phyloP scores from a whole-genome alignment of 805 yeast species.

The Metschnikowia bowlesiae region DNA sequence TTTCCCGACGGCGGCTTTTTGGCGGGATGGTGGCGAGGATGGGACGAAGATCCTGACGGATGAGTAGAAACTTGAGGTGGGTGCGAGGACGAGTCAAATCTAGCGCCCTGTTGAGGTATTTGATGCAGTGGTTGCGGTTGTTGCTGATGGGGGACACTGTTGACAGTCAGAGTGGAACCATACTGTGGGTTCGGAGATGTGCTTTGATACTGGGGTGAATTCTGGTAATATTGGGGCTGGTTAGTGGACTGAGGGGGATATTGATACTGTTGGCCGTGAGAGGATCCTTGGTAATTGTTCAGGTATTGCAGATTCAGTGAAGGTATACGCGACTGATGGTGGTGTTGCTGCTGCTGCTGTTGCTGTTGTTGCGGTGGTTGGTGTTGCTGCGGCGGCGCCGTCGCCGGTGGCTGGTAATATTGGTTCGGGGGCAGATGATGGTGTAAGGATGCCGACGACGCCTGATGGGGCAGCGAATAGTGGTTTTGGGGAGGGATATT shows the following conservation, averaged over 20 bases:
- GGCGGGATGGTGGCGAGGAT: constrained; percentile 6
- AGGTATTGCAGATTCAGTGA: constrained; percentile 1
- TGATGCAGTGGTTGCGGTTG: constrained; percentile 5
- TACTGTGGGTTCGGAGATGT: constrained; percentile 3
- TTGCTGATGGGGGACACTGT: constrained; percentile 3
- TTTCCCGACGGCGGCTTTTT: constrained; percentile 15
- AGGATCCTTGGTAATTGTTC: constrained; percentile 2
- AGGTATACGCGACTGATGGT: not conserved
- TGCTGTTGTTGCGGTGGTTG: not conserved
- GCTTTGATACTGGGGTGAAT: constrained; percentile 1
- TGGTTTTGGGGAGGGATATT: constrained; percentile 4
- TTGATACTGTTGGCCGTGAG: constrained; percentile 4
- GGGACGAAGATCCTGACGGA: not conserved
- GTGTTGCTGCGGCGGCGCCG: not conserved
- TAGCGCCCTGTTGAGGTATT: not conserved
- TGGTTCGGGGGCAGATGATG: constrained; percentile 2
- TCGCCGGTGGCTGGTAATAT: not conserved
- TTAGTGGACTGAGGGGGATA: not conserved
- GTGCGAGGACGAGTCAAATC: constrained; percentile 3
- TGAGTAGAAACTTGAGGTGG: not conserved
- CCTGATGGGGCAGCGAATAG: constrained; percentile 1
- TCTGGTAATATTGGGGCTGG: not conserved
- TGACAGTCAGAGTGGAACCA: constrained; percentile 4
- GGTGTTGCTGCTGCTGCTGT: not conserved
- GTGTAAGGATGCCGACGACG: not conserved